Base-by-base conservation (phyloP, 208 protist species). In the Lotmaria passim region DNA sequence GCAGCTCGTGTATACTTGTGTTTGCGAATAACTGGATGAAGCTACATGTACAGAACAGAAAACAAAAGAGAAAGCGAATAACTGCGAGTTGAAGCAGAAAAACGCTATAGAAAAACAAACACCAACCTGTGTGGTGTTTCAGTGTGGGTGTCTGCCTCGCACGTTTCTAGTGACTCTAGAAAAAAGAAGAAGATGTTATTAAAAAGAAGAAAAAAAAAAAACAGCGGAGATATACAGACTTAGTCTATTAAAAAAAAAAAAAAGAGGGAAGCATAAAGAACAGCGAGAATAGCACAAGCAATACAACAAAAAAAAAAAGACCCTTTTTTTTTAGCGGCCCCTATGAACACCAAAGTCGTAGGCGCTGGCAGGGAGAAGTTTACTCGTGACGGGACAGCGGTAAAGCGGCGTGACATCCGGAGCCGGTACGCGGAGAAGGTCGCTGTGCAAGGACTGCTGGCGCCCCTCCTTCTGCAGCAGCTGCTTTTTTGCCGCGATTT, bases 371-470 rank as follows among this genome's bases (percentile, higher is more conserved):
- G 79, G 83, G 14, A 93, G 53, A 21, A 93, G 65, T 2, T 79
- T 50, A 15, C 78, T 65, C 0, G 83, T 87, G 8, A 93, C 79
- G 12, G 88, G 88, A 58, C 88, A 93, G 19, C 85, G 78, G 31
- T 91, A 93, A 47, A 90, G 67, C 15, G 72, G 63, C 28, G 33
- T 57, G 12, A 33, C 53, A 17, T 78, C 55, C n/a, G 76, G 60
- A 15, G 55, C 67, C 5, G 60, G 47, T 0, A 44, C 61, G 39
- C 36, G 47, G 5, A 66, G 21, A 12, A 64, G 38, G 28, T 46
- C 62, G 1, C 41, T 36, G 8, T 43, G 48, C 21, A 6, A 26
- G 41, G 30, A 39, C 7, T 41, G 47, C 30, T 14, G 21, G 19
- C 33, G 38, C 33, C 39, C 34, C 24, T 36, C 23, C 36, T 44